These are phyloP conservation scores for Thalassiosira sp. DNA, from an alignment of 352 stramenopile genomes.

Conservation along the genomic window DNA sequence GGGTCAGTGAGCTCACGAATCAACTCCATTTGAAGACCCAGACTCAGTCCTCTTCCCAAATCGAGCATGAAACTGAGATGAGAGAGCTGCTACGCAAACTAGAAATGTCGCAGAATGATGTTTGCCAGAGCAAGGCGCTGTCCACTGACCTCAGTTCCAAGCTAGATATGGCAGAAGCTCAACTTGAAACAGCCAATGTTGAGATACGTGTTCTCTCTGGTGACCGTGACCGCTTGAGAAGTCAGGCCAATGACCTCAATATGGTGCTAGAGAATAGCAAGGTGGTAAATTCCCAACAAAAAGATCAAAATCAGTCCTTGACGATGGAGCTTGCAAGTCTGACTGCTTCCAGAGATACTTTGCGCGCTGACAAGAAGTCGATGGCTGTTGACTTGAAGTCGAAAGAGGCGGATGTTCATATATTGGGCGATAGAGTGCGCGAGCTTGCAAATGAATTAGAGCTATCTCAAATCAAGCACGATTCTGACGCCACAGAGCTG, in stretches of 20 bases:
- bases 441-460: constrained; percentile 4
- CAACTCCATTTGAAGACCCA: neutral
- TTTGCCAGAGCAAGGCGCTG: constrained; percentile 14
- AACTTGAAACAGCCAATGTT: constrained; percentile 22
- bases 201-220: constrained; percentile 17
- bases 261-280: constrained; percentile 12
- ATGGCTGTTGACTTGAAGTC: constrained; percentile 4
- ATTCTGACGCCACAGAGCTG: constrained; percentile 1
- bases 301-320: constrained; percentile 8
- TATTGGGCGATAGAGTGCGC: neutral
- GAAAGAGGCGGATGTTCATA: constrained; percentile 8
- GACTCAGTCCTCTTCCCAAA: neutral
- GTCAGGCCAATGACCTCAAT: constrained; percentile 24
- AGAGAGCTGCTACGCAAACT: constrained; percentile 15
- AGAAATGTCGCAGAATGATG: constrained; percentile 9
- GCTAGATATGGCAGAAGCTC: constrained; percentile 10
- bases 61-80: neutral
- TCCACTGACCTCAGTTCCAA: constrained; percentile 16
- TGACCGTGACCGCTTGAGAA: constrained; percentile 10
- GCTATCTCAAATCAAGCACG: neutral
- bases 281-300: neutral
- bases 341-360: constrained; percentile 4
- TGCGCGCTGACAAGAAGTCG: constrained; percentile 1
- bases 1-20: constrained; percentile 7
- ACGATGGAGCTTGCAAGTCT: constrained; percentile 1